Conservation (phyloP, 148 eudicot genomes). For the Selenicereus undatus region DNA sequence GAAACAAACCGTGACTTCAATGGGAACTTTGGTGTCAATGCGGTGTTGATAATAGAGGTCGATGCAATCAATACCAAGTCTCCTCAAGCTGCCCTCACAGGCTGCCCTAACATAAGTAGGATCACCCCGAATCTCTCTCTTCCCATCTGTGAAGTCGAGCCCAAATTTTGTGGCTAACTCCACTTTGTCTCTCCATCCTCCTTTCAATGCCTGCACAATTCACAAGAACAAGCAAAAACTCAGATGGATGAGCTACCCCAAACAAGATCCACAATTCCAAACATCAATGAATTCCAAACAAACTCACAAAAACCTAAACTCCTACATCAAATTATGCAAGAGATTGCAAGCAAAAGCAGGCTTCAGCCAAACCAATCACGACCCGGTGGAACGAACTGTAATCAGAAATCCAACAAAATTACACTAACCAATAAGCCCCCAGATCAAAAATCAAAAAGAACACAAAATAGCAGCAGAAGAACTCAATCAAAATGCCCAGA, state of each 20-base stretch:
- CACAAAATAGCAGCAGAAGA: background rate
- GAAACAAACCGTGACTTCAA: conserved; percentile 37
- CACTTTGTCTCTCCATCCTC: conserved; percentile 29
- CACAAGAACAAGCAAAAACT: background rate
- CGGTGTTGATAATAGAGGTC: conserved; percentile 42
- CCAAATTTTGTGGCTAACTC: conserved; percentile 37
- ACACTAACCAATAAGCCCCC: background rate
- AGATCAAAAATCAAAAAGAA: background rate
- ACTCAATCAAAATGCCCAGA: background rate
- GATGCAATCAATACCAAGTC: conserved; percentile 37
- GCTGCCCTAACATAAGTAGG: conserved; percentile 35
- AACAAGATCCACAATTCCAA: background rate
- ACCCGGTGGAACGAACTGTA: background rate
- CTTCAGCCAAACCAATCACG: too few relatives aligned
- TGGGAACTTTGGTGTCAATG: conserved; percentile 35
- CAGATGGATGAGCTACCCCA: background rate
- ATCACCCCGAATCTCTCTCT: conserved; percentile 31
- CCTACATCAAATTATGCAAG: background rate
- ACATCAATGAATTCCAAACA: background rate
- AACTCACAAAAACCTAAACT: background rate
- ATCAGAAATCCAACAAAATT: background rate
- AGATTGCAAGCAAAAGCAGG: background rate
- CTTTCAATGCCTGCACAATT: conserved; percentile 33
- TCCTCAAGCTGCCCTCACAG: conserved; percentile 39
- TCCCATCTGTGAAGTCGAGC: conserved; percentile 15